Evolutionary conservation across 768 basidiomycete species (phyloP).

Genomic region (Hypholoma sublateritium): DNA sequence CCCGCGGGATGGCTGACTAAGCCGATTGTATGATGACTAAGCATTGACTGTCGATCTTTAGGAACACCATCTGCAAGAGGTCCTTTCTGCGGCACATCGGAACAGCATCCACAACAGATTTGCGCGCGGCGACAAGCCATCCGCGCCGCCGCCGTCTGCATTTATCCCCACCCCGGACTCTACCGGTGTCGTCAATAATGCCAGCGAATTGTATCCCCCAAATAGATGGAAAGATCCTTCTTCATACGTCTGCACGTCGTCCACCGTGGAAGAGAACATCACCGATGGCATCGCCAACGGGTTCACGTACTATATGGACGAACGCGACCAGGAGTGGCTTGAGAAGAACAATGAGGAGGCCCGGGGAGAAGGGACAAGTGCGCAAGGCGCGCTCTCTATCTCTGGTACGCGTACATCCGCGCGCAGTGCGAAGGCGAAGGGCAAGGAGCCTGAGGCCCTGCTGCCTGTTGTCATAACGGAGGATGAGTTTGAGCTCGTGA

Average conservation of each 20-base stretch:
- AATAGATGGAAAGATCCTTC: conserved; percentile 74
- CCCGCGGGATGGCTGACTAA: conserved; percentile 51
- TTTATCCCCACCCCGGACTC: conserved; percentile 95
- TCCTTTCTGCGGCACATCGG: conserved; percentile 45
- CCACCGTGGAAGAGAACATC: conserved; percentile 80
- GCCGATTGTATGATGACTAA: conserved; percentile 31
- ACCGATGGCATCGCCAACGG: conserved; percentile 64
- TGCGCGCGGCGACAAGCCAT: conserved; percentile 31
- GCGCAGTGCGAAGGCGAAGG: conserved; percentile 76
- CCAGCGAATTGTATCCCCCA: conserved; percentile 71
- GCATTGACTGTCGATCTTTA: conserved; percentile 26
- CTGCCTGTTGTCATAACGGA: conserved; percentile 74
- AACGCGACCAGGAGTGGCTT: conserved; percentile 94
- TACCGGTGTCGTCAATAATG: conserved; percentile 76
- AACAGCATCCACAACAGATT: conserved; percentile 28
- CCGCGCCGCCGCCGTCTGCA: conserved; percentile 45
- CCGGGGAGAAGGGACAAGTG: conserved; percentile 81
- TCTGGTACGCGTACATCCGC: conserved; percentile 56
- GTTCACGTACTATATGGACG: conserved; percentile 93
- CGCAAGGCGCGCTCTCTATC: conserved; percentile 64
- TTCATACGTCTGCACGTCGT: conserved; percentile 78
- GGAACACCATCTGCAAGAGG: conserved; percentile 57
- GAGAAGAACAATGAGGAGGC: conserved; percentile 88
- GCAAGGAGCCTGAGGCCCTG: conserved; percentile 74
- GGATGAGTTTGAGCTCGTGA: conserved; percentile 92